phyloP scores from a whole-genome alignment of 768 basidiomycete species.

The Amanita subjunquillea region DNA sequence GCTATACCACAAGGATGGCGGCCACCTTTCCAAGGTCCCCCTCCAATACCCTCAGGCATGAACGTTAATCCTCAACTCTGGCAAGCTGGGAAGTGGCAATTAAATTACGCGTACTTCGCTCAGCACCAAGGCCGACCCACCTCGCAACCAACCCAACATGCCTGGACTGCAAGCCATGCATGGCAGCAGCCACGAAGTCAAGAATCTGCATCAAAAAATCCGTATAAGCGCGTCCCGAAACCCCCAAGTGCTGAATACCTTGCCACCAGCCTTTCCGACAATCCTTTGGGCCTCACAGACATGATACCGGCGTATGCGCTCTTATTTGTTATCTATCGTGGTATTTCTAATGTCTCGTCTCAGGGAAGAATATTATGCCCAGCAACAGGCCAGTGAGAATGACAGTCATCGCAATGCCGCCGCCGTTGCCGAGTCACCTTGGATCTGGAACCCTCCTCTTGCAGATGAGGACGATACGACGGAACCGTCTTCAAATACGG shows the following conservation, averaged over 20 bases:
- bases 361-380: conserved; percentile 6
- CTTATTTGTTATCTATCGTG: background rate
- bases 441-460: conserved; percentile 55
- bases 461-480: conserved; percentile 22
- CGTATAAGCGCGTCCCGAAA: conserved; percentile 54
- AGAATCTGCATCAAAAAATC: conserved; percentile 30
- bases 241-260: conserved; percentile 60
- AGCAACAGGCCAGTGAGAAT: conserved; percentile 19
- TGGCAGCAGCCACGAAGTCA: conserved; percentile 23
- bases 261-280: conserved; percentile 43
- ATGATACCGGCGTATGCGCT: conserved; percentile 54
- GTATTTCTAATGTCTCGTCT: background rate
- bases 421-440: conserved; percentile 39
- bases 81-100: conserved; percentile 43
- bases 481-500: conserved; percentile 14
- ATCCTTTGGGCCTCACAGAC: conserved; percentile 53
- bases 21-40: conserved; percentile 36
- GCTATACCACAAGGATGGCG: conserved; percentile 7
- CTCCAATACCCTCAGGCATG: conserved; percentile 44
- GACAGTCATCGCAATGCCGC: background rate
- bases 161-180: conserved; percentile 31
- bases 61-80: conserved; percentile 36
- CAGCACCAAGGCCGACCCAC: conserved; percentile 16
- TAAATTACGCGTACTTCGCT: conserved; percentile 31
- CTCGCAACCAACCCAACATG: conserved; percentile 8